A percentile compares a stretch with the other conserved stretches of the same genome.
These are phyloP conservation scores for Drosera spatulata DNA, from an alignment of 179 eudicot species.

Conservation along the genomic window DNA sequence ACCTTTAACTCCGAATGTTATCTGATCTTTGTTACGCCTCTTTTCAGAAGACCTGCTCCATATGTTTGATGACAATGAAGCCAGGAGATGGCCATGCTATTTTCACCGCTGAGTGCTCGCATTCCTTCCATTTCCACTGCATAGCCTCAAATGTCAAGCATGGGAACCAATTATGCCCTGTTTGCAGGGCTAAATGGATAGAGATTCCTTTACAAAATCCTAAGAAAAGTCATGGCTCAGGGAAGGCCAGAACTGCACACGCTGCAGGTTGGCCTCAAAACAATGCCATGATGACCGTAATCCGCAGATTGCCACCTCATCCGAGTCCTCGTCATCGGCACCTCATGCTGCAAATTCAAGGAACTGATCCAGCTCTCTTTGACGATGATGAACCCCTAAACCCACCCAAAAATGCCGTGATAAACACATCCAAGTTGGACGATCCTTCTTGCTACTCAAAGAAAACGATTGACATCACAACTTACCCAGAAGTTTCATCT, in stretches of 20 bases:
- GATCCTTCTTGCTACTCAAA: slow-evolving; percentile 12
- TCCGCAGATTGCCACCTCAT: slow-evolving; percentile 33
- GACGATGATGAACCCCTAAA: slow-evolving; percentile 42
- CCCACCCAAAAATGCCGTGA: slow-evolving; percentile 9
- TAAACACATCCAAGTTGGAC: slow-evolving; percentile 9
- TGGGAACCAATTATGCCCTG: slow-evolving; percentile 57
- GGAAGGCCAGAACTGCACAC: slow-evolving; percentile 13
- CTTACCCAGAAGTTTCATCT: slow-evolving; percentile 47
- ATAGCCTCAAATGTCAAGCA: slow-evolving; percentile 53
- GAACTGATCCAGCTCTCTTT: slow-evolving; percentile 40
- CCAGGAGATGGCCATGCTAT: slow-evolving; percentile 62
- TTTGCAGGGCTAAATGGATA: slow-evolving; percentile 65
- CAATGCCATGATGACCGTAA: slow-evolving; percentile 28
- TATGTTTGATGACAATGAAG: slow-evolving; percentile 47
- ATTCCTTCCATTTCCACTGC: slow-evolving; percentile 67
- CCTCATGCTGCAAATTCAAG: slow-evolving; percentile 17
- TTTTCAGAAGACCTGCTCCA: slow-evolving; percentile 48
- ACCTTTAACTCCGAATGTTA: neutral
- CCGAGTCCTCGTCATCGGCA: slow-evolving; percentile 14
- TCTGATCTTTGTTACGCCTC: neutral
- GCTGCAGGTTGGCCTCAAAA: slow-evolving; percentile 22
- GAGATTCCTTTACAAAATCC: slow-evolving; percentile 52
- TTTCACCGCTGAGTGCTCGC: slow-evolving; percentile 70
- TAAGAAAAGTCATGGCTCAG: slow-evolving; percentile 9
- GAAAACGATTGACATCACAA: slow-evolving; percentile 29